Percentiles rank a stretch among this genome's conserved stretches.
These are phyloP conservation scores for Tuber borchii DNA, from an alignment of 495 filamentous ascomycete species.

Conservation along the genomic window DNA sequence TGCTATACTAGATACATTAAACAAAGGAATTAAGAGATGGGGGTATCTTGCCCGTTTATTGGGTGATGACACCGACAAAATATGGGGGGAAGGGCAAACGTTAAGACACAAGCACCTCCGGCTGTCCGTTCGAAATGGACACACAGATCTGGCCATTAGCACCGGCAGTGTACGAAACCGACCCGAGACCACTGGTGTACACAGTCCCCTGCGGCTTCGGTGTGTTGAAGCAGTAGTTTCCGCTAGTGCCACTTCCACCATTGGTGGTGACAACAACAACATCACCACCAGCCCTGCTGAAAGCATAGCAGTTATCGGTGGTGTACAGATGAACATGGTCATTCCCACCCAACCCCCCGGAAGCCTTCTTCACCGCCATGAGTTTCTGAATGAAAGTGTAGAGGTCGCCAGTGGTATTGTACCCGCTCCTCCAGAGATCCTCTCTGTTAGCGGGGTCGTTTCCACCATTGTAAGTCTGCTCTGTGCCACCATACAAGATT, in stretches of 20 bases:
- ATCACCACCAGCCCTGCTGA: slow-evolving; percentile 43
- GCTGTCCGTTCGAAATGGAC: slow-evolving; percentile 36
- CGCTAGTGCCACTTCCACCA: slow-evolving; percentile 42
- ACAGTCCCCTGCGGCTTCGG: slow-evolving; percentile 36
- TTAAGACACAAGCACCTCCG: slow-evolving; percentile 33
- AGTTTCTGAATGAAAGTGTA: slow-evolving; percentile 49
- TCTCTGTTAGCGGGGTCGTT: slow-evolving; percentile 62
- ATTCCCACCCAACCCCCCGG: slow-evolving; percentile 44
- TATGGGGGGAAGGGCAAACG: background rate
- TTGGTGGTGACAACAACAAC: slow-evolving; percentile 46
- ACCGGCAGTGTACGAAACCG: slow-evolving; percentile 28
- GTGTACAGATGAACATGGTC: slow-evolving; percentile 46
- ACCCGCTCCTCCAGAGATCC: slow-evolving; percentile 64
- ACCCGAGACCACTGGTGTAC: slow-evolving; percentile 32
- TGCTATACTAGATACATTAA: background rate
- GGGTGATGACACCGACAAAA: background rate
- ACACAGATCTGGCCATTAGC: slow-evolving; percentile 35
- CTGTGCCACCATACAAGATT: slow-evolving; percentile 39
- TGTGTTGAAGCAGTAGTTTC: slow-evolving; percentile 44
- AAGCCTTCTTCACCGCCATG: slow-evolving; percentile 42
- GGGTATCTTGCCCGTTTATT: background rate
- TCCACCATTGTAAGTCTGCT: slow-evolving; percentile 52
- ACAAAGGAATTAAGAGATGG: background rate
- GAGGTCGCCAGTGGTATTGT: slow-evolving; percentile 53
- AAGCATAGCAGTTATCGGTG: slow-evolving; percentile 44